A percentile compares a stretch with the other conserved stretches of the same genome.
Conservation (phyloP, 2,329 filamentous ascomycete species). For the Niveomyces coronatus region DNA sequence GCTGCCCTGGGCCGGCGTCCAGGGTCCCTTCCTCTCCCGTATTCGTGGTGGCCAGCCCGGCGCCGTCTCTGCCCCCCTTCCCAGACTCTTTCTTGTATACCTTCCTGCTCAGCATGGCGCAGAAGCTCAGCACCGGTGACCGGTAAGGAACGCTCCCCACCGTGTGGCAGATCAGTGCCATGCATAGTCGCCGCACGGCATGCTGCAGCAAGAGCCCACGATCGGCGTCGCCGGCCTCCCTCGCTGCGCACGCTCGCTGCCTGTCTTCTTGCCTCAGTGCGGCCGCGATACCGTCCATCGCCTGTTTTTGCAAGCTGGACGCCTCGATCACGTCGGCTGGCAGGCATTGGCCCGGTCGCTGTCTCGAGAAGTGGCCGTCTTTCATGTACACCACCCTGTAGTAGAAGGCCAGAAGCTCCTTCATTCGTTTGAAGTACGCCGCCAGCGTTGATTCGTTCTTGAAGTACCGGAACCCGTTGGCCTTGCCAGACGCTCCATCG, state of each 20-base stretch:
- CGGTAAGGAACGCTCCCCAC: background rate
- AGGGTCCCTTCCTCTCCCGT: background rate
- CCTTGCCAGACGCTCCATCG: background rate
- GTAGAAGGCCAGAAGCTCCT: slow-evolving; percentile 9
- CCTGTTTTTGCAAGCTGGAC: slow-evolving; percentile 4
- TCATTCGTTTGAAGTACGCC: slow-evolving; percentile 7
- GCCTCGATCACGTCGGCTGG: slow-evolving; percentile 8
- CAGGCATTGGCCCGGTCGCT: slow-evolving; percentile 3
- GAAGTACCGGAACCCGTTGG: slow-evolving; percentile 3
- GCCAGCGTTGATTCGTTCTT: slow-evolving; percentile 8
- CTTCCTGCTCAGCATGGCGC: background rate
- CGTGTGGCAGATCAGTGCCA: background rate
- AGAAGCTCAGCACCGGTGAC: slow-evolving; percentile 1
- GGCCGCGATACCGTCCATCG: slow-evolving; percentile 7
- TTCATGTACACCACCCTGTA: slow-evolving; percentile 7
- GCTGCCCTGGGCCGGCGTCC: background rate
- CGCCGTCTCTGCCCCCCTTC: background rate
- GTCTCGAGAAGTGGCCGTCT: slow-evolving; percentile 8
- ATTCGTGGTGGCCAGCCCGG: too few species aligned
- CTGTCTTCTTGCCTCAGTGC: background rate
- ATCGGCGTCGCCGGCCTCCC: background rate
- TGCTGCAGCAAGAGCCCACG: background rate
- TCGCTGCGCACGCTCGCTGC: too few species aligned
- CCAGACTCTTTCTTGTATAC: background rate
- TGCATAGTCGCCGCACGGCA: background rate